Evolutionary conservation across 1,284 basidiomycete species (phyloP).

Genomic region (Trichosporon faecale): DNA sequence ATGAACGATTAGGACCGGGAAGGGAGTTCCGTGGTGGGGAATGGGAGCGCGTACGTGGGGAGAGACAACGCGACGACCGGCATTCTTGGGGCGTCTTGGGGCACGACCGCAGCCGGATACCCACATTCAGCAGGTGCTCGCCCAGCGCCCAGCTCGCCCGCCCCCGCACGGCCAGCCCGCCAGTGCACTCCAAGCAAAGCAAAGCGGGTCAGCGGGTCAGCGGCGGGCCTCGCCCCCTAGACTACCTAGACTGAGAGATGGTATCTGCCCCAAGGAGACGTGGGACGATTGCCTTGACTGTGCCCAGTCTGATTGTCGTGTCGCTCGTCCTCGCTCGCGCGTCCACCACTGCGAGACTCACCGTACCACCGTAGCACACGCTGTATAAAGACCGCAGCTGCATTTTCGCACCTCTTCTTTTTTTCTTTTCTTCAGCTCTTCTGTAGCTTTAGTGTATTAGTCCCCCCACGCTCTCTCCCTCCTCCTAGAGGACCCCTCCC

Average conservation of each 20-base stretch:
- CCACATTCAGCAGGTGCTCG: no score
- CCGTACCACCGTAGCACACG: neutral
- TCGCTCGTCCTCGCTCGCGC: no score
- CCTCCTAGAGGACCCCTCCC: constrained; percentile 12
- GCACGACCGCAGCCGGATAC: neutral
- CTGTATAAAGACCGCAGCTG: neutral
- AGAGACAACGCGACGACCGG: neutral
- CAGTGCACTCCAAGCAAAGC: neutral
- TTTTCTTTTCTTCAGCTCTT: constrained; percentile 23
- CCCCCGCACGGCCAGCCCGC: neutral
- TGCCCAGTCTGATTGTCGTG: no score
- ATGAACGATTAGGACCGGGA: neutral
- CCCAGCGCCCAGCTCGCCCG: neutral
- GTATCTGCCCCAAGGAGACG: neutral
- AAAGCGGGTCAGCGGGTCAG: no score
- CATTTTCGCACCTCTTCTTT: constrained; percentile 4
- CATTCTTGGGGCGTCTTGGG: neutral
- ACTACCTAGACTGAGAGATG: no score
- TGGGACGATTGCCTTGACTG: constrained; percentile 1
- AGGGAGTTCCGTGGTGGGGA: neutral
- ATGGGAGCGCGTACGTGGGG: neutral
- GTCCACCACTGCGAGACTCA: neutral
- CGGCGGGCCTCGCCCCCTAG: no score
- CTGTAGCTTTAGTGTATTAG: constrained; percentile 26
- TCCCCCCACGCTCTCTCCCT: constrained; percentile 13